Evolutionary conservation across 495 filamentous ascomycete species (phyloP), one percentile per base, ranked within the genome.

Genomic region (Neurospora cerealis): DNA sequence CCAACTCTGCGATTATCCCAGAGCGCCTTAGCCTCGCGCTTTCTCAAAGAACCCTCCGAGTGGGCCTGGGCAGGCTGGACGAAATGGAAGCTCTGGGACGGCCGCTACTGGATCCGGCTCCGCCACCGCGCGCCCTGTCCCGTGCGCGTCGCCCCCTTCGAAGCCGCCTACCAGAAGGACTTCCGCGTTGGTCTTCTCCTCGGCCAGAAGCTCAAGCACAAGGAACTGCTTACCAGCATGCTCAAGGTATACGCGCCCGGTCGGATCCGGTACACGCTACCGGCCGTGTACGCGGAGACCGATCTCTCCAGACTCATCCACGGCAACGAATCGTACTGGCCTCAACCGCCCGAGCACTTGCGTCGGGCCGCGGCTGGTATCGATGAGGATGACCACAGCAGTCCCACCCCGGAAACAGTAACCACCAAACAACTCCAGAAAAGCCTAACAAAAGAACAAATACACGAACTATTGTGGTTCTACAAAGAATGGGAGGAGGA

Each of bases 91-190:
- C 83, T 96, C 1, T 97, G 89, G 88, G 95, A 98, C 79, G 88
- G 91, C 11, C 88, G 95, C 10, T 97, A 87, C 83, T 98, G 95
- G 95, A 82, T 97, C 42, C 87, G 90, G 5, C 48, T 93, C 13
- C 75, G 78, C 19, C 84, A 86, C 74, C 79, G 77, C 19, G 75
- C 85, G 1, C 77, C 79, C 2, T 76, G 75, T 72, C 71, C 77
- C 4, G 34, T 91, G 1, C 66, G 81, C 13, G 73, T 92, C 28
- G 85, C 85, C 6, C 88, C 90, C 3, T 86, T 91, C 73, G 79
- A 84, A 32, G 46, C 54, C 17, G 78, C 82, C 2, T 87, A 91
- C 79, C 80, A 88, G 10, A 82, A 84, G 54, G 34, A 76, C 4
- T 86, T 89, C 73, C 81, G 82, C 19, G 78, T 80, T 34, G 74